These are phyloP conservation scores for Fusarium falciforme DNA, from an alignment of 2,329 filamentous ascomycete species.

Conservation along the genomic window DNA sequence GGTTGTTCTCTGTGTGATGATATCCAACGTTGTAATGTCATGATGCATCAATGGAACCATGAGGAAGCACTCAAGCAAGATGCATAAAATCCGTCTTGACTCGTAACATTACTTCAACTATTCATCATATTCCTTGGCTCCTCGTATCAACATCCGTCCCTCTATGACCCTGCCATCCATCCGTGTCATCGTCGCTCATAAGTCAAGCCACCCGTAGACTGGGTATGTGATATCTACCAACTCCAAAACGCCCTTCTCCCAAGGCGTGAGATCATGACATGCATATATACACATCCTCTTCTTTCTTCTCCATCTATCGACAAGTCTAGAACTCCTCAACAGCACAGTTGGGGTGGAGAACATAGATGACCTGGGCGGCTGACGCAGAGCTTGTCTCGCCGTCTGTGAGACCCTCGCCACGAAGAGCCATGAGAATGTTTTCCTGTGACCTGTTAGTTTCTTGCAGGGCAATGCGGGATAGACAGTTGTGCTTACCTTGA, in stretches of 20 bases:
- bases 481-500: slow-evolving; percentile 75
- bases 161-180: neutral
- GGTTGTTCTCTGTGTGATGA: neutral
- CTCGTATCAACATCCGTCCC: slow-evolving; percentile 5
- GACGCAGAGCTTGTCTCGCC: slow-evolving; percentile 58
- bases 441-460: slow-evolving; percentile 67
- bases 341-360: slow-evolving; percentile 93
- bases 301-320: neutral
- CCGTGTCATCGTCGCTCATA: slow-evolving; percentile 26
- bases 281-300: slow-evolving; percentile 2
- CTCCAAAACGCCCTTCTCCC: slow-evolving; percentile 33
- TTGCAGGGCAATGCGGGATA: slow-evolving; percentile 16
- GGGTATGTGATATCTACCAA: slow-evolving; percentile 27
- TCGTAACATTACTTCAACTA: neutral
- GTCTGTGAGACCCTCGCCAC: slow-evolving; percentile 68
- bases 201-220: slow-evolving; percentile 9
- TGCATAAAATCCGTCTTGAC: neutral
- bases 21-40: neutral
- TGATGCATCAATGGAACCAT: neutral
- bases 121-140: neutral
- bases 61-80: neutral
- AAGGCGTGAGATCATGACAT: slow-evolving; percentile 31
- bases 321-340: slow-evolving; percentile 70
- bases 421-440: slow-evolving; percentile 86
- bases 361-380: slow-evolving; percentile 72